A percentile compares a stretch with the other conserved stretches of the same genome.
These are phyloP conservation scores for Trichomonas gallinae DNA, from an alignment of 208 protist genomes.

Conservation along the genomic window DNA sequence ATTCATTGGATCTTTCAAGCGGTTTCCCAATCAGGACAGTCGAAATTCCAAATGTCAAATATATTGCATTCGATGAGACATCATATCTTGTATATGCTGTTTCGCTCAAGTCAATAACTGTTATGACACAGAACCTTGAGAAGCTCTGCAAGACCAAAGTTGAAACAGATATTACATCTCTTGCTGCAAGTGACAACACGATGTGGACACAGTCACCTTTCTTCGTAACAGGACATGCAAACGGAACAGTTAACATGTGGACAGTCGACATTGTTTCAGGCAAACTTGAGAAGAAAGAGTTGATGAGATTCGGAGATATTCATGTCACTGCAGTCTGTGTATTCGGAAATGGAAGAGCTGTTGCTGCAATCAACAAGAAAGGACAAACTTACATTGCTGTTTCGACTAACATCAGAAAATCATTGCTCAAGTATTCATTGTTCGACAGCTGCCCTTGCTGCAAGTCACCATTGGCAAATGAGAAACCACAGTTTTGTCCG, in stretches of 20 bases:
- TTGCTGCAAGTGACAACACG: not conserved
- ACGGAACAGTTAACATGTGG: not conserved
- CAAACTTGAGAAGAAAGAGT: not conserved
- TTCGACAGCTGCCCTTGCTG: not conserved
- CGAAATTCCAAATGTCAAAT: not conserved
- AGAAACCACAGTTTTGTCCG: not conserved
- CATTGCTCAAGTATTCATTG: not conserved
- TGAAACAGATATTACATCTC: not conserved
- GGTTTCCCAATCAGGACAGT: not conserved
- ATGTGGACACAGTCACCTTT: not conserved
- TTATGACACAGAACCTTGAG: not conserved
- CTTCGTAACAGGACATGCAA: not conserved
- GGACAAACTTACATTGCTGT: not conserved
- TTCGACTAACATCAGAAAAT: not conserved
- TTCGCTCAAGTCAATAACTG: not conserved
- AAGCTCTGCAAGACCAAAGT: not conserved
- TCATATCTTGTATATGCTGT: not conserved
- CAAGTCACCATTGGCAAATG: not conserved
- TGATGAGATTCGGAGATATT: not conserved
- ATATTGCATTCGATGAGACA: not conserved
- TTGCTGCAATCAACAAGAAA: not conserved
- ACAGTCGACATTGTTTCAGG: not conserved
- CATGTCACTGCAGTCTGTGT: not conserved
- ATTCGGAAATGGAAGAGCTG: not conserved
- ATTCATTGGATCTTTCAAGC: not conserved